Evolutionary conservation across 345 rosid genomes (phyloP), one percentile per base, ranked within the genome.

Genomic region (Corchorus capsularis): DNA sequence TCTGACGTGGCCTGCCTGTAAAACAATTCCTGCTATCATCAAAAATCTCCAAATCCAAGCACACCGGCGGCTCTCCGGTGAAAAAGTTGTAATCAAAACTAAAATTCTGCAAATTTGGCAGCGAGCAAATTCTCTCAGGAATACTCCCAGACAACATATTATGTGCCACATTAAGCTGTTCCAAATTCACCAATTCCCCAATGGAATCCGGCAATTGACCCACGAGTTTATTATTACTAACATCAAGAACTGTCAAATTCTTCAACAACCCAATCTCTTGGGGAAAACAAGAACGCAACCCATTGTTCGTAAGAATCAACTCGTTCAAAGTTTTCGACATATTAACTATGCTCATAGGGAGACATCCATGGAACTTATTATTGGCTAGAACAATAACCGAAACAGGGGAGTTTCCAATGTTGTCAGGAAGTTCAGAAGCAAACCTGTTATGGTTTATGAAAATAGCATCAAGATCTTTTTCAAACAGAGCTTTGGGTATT

Each of bases 361-460:
- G 7, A 79, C 98, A 92, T 62, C 96, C 98, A 0, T 75, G 90
- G 32, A 92, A 89, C 56, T 77, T 73, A 74, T 92, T 94, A 63
- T 90, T 84, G 0, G 94, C 92, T 1, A 94, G 73, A 49, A 91
- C 95, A 27, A 92, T 47, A 37, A 88, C 94, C 4, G 98, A 91
- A 2, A 82, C 97, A 0, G 94, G 93, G 0, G 97, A 92, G 77
- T 88, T 91, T 0, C 97, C 94, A 16, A 91, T 73, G 79, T 90
- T 94, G 6, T 86, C 87, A 5, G 97, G 98, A 10, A 94, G 77
- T 77, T 89, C 79, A 41, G 83, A 87, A 43, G 45, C 9, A 68
- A 94, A 89, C 84, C 93, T 82, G 80, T 94, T 94, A 68, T 91
- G 79, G 62, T 94, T 94, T 4, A 94, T 81, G 50, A 94, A 89